These are phyloP conservation scores for Casuarina equisetifolia DNA, from an alignment of 306 rosid species.

Conservation along the genomic window DNA sequence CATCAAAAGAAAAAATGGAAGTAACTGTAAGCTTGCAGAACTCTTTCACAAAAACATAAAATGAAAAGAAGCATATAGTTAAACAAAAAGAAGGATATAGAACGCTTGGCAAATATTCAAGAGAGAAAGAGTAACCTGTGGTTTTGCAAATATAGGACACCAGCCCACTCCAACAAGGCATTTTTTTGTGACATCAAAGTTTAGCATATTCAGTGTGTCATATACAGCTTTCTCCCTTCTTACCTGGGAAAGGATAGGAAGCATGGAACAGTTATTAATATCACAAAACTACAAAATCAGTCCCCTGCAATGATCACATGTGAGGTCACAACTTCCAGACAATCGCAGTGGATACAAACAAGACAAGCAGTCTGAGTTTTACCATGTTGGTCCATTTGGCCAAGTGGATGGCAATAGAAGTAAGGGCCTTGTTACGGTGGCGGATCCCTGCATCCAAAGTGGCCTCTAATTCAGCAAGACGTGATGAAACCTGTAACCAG, in stretches of 20 bases:
- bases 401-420: conserved; percentile 70
- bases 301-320: conserved; percentile 5
- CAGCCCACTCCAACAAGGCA: conserved; percentile 99
- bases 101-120: neutral
- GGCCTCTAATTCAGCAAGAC: conserved; percentile 82
- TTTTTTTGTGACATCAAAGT: conserved; percentile 97
- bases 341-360: conserved; percentile 18
- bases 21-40: conserved; percentile 8
- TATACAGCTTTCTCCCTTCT: conserved; percentile 97
- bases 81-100: neutral
- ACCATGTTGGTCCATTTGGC: conserved; percentile 93
- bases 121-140: conserved; percentile 53
- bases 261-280: conserved; percentile 34
- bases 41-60: conserved; percentile 15
- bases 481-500: conserved; percentile 71
- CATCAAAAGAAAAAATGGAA: conserved; percentile 19
- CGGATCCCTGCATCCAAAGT: conserved; percentile 90
- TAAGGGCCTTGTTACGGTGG: conserved; percentile 87
- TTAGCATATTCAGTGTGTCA: conserved; percentile 92
- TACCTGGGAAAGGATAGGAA: conserved; percentile 62
- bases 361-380: conserved; percentile 28
- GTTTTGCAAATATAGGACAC: conserved; percentile 89
- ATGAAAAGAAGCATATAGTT: neutral
- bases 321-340: conserved; percentile 15
- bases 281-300: conserved; percentile 23